Conservation (phyloP, 805 yeast species). For the Metschnikowia sp. region DNA sequence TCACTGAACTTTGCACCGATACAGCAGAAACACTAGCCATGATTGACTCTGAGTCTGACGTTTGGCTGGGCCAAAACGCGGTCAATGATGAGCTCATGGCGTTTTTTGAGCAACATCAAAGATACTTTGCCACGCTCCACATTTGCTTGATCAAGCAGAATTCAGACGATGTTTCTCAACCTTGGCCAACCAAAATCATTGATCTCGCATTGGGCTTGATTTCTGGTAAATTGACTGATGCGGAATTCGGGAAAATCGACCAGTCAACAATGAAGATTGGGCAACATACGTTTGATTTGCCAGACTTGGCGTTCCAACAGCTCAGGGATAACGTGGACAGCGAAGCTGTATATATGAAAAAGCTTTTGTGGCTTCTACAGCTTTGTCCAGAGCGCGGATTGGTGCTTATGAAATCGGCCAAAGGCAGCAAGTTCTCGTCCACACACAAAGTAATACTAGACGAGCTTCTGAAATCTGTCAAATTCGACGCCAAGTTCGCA, state of each 20-base stretch:
- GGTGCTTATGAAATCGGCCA: conserved; percentile 29
- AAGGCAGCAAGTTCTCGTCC: conserved; percentile 21
- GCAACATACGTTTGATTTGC: conserved; percentile 4
- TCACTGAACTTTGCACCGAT: conserved; percentile 1
- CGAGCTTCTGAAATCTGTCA: conserved; percentile 23
- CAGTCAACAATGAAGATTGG: not conserved
- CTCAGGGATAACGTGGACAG: conserved; percentile 18
- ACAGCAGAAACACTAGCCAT: not conserved
- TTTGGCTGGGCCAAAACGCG: conserved; percentile 13
- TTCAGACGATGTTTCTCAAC: conserved; percentile 5
- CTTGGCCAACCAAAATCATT: conserved; percentile 8
- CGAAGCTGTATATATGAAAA: conserved; percentile 26
- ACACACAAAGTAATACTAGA: conserved; percentile 31
- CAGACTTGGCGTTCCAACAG: conserved; percentile 10
- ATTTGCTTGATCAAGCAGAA: conserved; percentile 9
- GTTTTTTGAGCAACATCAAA: conserved; percentile 2
- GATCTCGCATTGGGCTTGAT: conserved; percentile 9
- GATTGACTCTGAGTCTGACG: conserved; percentile 7
- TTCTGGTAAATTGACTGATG: conserved; percentile 4
- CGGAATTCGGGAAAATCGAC: not conserved
- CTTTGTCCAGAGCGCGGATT: conserved; percentile 27
- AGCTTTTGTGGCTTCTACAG: conserved; percentile 31
- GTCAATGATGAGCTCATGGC: conserved; percentile 13
- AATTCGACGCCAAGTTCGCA: conserved; percentile 23
- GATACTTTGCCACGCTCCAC: conserved; percentile 6